Conservation (phyloP, 306 rosid genomes). For the Ammopiptanthus mongolicus region DNA sequence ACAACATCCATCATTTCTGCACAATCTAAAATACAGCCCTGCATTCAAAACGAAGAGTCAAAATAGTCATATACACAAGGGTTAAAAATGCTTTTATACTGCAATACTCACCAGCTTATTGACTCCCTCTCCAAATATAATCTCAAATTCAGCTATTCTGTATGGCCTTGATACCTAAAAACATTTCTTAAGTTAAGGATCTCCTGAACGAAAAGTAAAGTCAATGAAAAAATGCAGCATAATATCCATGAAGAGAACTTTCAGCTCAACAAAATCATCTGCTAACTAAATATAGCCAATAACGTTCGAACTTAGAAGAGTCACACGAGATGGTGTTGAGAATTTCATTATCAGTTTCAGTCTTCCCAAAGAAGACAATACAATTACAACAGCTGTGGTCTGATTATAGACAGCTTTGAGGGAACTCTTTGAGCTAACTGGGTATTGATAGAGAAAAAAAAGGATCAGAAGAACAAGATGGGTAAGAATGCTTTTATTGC, state of each 20-base stretch:
- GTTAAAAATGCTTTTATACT: background rate
- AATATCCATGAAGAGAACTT: background rate
- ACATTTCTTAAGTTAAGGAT: slow-evolving; percentile 24
- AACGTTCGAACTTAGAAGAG: background rate
- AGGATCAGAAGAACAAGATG: background rate
- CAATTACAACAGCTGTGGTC: background rate
- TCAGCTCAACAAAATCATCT: background rate
- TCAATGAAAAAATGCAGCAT: slow-evolving; percentile 3
- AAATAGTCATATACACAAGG: slow-evolving; percentile 8
- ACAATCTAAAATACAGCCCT: slow-evolving; percentile 98
- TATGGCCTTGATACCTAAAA: slow-evolving; percentile 94
- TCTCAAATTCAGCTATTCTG: slow-evolving; percentile 95
- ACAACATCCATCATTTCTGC: slow-evolving; percentile 84
- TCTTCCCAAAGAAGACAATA: background rate
- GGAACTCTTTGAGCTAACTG: background rate
- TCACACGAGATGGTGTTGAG: background rate
- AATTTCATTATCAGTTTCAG: background rate
- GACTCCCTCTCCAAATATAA: slow-evolving; percentile 92
- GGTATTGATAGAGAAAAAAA: background rate
- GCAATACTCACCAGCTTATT: slow-evolving; percentile 63
- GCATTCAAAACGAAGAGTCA: slow-evolving; percentile 34
- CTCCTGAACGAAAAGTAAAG: background rate
- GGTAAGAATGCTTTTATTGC: background rate
- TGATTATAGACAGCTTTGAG: background rate
- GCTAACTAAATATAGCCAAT: background rate